These are phyloP conservation scores for Neopestalotiopsis rosae DNA, from an alignment of 2,329 filamentous ascomycete genomes.

Conservation along the genomic window DNA sequence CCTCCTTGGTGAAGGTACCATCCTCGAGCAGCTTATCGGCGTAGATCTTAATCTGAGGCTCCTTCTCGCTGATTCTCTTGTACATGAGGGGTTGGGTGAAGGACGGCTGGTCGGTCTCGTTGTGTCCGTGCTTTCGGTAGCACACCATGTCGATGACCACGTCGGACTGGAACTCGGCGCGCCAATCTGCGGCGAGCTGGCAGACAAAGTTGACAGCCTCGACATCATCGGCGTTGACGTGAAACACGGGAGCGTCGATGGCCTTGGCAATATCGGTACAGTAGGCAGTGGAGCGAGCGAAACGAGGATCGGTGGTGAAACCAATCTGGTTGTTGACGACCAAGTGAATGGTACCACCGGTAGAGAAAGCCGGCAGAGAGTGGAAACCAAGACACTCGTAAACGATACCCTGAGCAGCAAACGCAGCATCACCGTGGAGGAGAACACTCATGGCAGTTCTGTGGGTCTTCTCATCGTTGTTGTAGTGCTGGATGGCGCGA, in stretches of 20 bases:
- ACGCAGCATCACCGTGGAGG: conserved; percentile 95
- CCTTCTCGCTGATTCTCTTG: conserved; percentile 90
- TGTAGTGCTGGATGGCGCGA: conserved; percentile 97
- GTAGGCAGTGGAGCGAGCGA: conserved; percentile 96
- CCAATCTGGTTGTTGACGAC: conserved; percentile 99
- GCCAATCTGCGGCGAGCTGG: conserved; percentile 96
- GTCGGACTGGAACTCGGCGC: conserved; percentile 97
- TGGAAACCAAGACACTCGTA: conserved; percentile 99
- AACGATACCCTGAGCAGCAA: conserved; percentile 94
- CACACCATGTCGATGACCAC: conserved; percentile 98
- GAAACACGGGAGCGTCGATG: conserved; percentile 97
- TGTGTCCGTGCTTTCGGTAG: conserved; percentile 99
- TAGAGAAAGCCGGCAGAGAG: conserved; percentile 93
- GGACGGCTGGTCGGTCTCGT: conserved; percentile 98
- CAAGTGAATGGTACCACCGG: conserved; percentile 94
- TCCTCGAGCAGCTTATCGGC: conserved; percentile 89
- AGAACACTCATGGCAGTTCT: conserved; percentile 93
- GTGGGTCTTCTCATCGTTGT: conserved; percentile 91
- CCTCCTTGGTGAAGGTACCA: conserved; percentile 94
- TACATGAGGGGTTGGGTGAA: conserved; percentile 99
- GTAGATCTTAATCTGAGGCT: conserved; percentile 88
- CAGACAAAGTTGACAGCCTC: conserved; percentile 99
- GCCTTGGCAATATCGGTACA: conserved; percentile 99
- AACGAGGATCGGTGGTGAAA: conserved; percentile 98
- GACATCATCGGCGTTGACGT: conserved; percentile 98